A percentile compares a stretch with the other conserved stretches of the same genome.
These are phyloP conservation scores for Pythium phragmitis DNA, from an alignment of 352 stramenopile species.

Conservation along the genomic window DNA sequence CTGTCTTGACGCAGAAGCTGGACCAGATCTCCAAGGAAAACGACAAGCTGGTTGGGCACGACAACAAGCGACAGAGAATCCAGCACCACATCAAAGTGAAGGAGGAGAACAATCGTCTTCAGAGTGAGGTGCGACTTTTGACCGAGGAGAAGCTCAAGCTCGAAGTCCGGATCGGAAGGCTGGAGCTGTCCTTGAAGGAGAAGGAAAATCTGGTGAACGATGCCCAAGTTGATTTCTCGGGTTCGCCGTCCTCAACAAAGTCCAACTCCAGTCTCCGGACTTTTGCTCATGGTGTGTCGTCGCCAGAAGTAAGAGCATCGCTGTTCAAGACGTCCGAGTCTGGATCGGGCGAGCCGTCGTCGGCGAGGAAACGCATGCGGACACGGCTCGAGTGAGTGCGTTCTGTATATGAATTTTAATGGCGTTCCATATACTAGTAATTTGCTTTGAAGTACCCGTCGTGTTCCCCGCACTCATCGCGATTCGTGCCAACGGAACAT, in stretches of 20 bases:
- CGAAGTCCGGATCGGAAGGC: conserved; percentile 43
- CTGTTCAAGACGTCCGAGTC: neutral
- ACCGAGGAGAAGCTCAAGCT: conserved; percentile 67
- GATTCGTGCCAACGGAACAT: neutral
- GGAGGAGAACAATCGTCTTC: conserved; percentile 77
- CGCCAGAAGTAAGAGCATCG: neutral
- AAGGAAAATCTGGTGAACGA: conserved; percentile 66
- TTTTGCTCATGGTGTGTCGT: conserved; percentile 2
- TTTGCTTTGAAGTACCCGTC: neutral
- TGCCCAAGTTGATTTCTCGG: conserved; percentile 2
- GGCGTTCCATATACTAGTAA: neutral
- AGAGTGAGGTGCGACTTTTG: conserved; percentile 64
- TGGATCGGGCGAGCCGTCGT: conserved; percentile 1
- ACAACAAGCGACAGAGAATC: conserved; percentile 83
- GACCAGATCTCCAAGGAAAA: conserved; percentile 51
- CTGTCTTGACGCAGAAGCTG: conserved; percentile 25
- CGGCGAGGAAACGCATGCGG: conserved; percentile 22
- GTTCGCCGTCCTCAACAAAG: conserved; percentile 15
- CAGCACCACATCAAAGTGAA: conserved; percentile 83
- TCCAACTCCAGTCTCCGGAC: conserved; percentile 12
- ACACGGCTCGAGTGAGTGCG: conserved; percentile 19
- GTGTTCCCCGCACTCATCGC: neutral
- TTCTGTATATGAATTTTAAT: conserved; percentile 18
- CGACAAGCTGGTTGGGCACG: conserved; percentile 72
- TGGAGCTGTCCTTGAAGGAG: conserved; percentile 54